phyloP scores from a whole-genome alignment of 106 monocot genomes.

The Gastrodia elata region DNA sequence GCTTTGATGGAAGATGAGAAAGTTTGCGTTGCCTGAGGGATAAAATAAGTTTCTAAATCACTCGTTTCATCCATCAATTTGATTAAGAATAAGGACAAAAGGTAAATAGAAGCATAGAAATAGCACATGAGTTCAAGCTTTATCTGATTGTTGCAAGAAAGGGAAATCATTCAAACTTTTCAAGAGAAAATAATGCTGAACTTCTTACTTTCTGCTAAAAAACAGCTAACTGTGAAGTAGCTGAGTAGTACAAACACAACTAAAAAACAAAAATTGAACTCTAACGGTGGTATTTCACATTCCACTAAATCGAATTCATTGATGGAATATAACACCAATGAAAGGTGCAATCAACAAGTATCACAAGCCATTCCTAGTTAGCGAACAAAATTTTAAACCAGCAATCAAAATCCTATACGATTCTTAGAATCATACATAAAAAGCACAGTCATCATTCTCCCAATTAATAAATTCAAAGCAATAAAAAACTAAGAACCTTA shows the following conservation, averaged over 20 bases:
- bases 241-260: neutral
- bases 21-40: no score
- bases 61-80: no score
- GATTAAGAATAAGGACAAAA: no score
- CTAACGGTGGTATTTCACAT: neutral
- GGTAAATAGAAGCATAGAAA: no score
- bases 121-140: no score
- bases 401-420: neutral
- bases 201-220: neutral
- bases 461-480: neutral
- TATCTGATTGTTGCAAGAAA: no score
- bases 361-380: neutral
- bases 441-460: neutral
- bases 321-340: neutral
- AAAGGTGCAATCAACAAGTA: neutral
- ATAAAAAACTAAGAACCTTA: neutral
- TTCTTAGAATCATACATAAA: neutral
- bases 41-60: no score
- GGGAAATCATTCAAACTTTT: no score
- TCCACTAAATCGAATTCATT: neutral
- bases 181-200: no score
- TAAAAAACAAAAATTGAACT: neutral
- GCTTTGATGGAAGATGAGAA: neutral
- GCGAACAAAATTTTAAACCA: neutral
- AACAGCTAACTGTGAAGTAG: neutral